Evolutionary conservation across 768 basidiomycete species (phyloP), one percentile per base, ranked within the genome.

Genomic region (Astraeus odoratus): DNA sequence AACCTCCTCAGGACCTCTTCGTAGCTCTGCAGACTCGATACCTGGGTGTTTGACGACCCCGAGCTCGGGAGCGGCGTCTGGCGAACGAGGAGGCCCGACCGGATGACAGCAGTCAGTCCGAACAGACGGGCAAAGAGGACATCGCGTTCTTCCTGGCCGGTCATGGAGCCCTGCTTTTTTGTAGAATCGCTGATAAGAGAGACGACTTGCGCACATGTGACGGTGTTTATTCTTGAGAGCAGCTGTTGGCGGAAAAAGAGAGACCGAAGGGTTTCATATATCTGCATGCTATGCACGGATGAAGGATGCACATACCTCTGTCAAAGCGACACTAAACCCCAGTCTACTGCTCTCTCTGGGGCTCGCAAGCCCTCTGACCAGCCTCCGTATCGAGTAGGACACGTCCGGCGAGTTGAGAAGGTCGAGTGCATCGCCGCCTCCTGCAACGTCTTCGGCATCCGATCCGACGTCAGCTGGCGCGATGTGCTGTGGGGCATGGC

Each of bases 281-380:
- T 13, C n/a, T 20, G 8, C 4, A 30, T 6, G 31, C 25, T 22
- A 43, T n/a, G 33, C 22, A 27, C 31, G 25, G 46, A 5, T 34
- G 53, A 42, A 39, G 37, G 25, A 15, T 46, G 27, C 13, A 64
- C 78, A 54, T 57, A 95, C 94, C 74, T 96, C 94, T 0, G 95
- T 92, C 53, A 99, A 70, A 25, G 93, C 92, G 35, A 99, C 95
- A 8, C 93, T 91, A 60, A 97, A 99, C 15, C 95, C 95, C 29
- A 97, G 69, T 52, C 95, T 69, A 64, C 92, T 95, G 62, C 89
- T 90, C 61, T 99, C 94, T 55, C 93, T 73, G 1, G 92, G 86
- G 62, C 90, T 94, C 0, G 87, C 90, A 24, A 99, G 72, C 10
- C 95, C 95, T 33, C 92, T 75, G 15, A 95, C 69, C 27, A 99